Base-by-base conservation (phyloP, 306 rosid genomes). In the Psophocarpus tetragonolobus region DNA sequence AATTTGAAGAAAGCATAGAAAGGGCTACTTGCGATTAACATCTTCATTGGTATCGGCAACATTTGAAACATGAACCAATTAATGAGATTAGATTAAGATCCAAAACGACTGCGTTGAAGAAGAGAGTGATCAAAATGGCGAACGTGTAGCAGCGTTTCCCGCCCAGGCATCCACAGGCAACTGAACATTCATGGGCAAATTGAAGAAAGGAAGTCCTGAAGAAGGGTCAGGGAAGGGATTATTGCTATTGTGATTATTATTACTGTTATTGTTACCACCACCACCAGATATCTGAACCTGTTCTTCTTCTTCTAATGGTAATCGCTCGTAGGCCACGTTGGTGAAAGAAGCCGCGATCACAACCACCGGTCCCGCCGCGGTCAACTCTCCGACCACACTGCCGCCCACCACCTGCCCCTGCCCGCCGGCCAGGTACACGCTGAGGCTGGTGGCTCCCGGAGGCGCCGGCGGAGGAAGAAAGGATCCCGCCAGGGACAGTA, bases 391-490 rank as follows among this genome's bases (percentile, higher is more conserved):
- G 2, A 91, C 94, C 27, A 94, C 98, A 54, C 86, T 88, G 6
- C 98, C 97, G 1, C 98, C 98, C 5, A 94, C 92, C 11, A 94
- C 97, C 32, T 94, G 97, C 0, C 98, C 98, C 70, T 91, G 94
- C 2, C 96, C 98, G 1, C 97, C 97, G 2, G 89, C 91, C 12
- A 94, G 50, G 70, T 84, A 94, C 21, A 91, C 79, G 0, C 91
- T 91, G 71, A 94, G 44, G 53, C 97, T 94, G 0, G 98, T 91
- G 0, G 97, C 97, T 0, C 97, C 98, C 0, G 98, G 98, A 0
- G 98, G 98, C 0, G 98, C 98, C 0, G 98, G 98, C 2, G 96
- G 94, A 0, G 98, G 98, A 11, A 94, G 86, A 54, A 94, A 91
- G 0, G 98, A 94, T 3, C 98, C 98, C 0, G 97, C 70, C 1